Percentiles rank a stretch among this genome's conserved stretches.
These are phyloP conservation scores for Tolypocladium pustulatum DNA, from an alignment of 2,329 filamentous ascomycete species.

Conservation along the genomic window DNA sequence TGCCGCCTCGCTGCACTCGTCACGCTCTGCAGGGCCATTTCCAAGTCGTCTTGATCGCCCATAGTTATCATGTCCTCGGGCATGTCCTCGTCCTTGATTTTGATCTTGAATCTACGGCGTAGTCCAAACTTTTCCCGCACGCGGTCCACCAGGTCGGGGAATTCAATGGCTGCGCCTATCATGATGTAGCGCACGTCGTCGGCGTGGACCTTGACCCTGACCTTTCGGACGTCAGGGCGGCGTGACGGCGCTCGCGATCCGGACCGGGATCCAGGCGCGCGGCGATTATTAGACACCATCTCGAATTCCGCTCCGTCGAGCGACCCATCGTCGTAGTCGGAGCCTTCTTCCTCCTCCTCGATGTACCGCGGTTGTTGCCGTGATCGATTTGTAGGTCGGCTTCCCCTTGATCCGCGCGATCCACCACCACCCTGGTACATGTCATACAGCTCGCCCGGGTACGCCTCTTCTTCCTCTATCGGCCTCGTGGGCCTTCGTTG, in stretches of 20 bases:
- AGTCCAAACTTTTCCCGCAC: conserved; percentile 84
- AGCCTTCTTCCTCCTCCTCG: conserved; percentile 73
- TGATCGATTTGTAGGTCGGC: conserved; percentile 15
- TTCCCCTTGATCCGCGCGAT: conserved; percentile 25
- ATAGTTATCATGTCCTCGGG: conserved; percentile 89
- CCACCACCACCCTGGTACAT: conserved; percentile 39
- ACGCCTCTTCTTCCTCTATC: conserved; percentile 47
- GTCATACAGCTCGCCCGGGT: conserved; percentile 61
- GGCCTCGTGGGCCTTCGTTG: conserved; percentile 17
- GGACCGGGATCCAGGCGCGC: conserved; percentile 33
- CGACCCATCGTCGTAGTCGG: conserved; percentile 58
- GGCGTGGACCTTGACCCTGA: conserved; percentile 85
- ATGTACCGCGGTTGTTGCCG: conserved; percentile 50
- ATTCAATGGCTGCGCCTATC: conserved; percentile 62
- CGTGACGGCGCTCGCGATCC: conserved; percentile 45
- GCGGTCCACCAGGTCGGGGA: conserved; percentile 64
- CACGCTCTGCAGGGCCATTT: conserved; percentile 68
- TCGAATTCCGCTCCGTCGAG: conserved; percentile 74
- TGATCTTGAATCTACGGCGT: conserved; percentile 72
- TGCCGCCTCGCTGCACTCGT: conserved; percentile 62
- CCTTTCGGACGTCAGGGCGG: conserved; percentile 59
- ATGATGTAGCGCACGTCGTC: conserved; percentile 92
- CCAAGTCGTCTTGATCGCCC: conserved; percentile 91
- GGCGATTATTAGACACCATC: conserved; percentile 52
- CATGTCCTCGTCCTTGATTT: conserved; percentile 70